A percentile compares a stretch with the other conserved stretches of the same genome.
These are phyloP conservation scores for Phytophthora megakarya DNA, from an alignment of 352 stramenopile genomes.

Conservation along the genomic window DNA sequence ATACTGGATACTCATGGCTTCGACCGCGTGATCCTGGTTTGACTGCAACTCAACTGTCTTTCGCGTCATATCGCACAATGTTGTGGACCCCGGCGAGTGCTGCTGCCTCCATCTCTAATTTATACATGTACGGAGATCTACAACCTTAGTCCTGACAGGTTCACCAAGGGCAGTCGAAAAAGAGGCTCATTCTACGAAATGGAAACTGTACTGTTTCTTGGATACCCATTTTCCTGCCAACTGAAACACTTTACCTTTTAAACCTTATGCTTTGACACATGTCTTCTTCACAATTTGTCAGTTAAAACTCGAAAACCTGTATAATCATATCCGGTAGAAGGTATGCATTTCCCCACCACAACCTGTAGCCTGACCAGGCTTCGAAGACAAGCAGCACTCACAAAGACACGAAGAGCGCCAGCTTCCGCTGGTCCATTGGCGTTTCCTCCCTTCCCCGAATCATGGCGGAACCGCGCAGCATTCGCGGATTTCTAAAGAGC, in stretches of 20 bases:
- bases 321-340: neutral
- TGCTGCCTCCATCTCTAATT: too few relatives aligned
- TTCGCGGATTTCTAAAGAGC: constrained; percentile 34
- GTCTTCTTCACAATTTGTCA: neutral
- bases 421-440: constrained; percentile 14
- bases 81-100: neutral
- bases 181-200: neutral
- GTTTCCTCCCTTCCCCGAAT: neutral
- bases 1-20: neutral
- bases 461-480: constrained; percentile 21
- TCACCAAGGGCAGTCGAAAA: neutral
- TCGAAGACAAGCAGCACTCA: constrained; percentile 16
- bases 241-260: neutral
- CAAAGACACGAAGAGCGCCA: constrained; percentile 26
- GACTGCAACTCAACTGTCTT: constrained; percentile 1
- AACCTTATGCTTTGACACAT: neutral
- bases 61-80: constrained; percentile 7
- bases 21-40: neutral
- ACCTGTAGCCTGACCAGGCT: neutral
- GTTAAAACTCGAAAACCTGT: neutral
- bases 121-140: too few relatives aligned
- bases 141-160: neutral
- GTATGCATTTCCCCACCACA: neutral
- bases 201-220: neutral
- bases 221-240: neutral